Conservation (phyloP, 345 rosid genomes). For the Pseudoturritis turrita region DNA sequence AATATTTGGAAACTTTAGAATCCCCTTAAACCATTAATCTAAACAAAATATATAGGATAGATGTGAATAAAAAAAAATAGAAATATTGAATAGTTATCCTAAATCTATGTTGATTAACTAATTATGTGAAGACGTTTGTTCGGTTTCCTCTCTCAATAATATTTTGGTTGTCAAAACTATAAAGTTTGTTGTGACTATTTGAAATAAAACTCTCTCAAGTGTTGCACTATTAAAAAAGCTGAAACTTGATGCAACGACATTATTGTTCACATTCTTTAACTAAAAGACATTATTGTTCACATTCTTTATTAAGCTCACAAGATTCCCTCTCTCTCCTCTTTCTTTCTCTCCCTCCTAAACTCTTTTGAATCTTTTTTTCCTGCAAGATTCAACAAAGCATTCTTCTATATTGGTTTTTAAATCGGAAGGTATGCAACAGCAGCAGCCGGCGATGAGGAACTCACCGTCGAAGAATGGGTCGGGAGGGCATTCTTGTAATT, state of each 20-base stretch:
- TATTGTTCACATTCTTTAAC: neutral
- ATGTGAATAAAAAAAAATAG: neutral
- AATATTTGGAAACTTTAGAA: too few species aligned
- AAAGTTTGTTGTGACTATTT: neutral
- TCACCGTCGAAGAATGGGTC: slow-evolving; percentile 19
- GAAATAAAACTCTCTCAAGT: neutral
- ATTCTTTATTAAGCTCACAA: slow-evolving; percentile 13
- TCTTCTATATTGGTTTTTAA: neutral
- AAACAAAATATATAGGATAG: neutral
- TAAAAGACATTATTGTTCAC: neutral
- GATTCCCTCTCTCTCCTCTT: slow-evolving; percentile 1
- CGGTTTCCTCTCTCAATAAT: neutral
- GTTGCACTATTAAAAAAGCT: neutral
- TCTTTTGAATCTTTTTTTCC: neutral
- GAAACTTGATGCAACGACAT: neutral
- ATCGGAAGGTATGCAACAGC: neutral
- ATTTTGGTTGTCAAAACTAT: neutral
- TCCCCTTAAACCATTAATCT: too few species aligned
- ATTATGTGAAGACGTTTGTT: neutral
- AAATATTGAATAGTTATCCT: neutral
- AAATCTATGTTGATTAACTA: neutral
- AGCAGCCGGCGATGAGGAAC: slow-evolving; percentile 18
- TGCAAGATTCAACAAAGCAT: too few species aligned
- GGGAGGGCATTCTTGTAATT: slow-evolving; percentile 18
- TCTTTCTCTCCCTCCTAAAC: neutral